phyloP scores from a whole-genome alignment of 768 basidiomycete species.

The Cystobasidium onofrii region DNA sequence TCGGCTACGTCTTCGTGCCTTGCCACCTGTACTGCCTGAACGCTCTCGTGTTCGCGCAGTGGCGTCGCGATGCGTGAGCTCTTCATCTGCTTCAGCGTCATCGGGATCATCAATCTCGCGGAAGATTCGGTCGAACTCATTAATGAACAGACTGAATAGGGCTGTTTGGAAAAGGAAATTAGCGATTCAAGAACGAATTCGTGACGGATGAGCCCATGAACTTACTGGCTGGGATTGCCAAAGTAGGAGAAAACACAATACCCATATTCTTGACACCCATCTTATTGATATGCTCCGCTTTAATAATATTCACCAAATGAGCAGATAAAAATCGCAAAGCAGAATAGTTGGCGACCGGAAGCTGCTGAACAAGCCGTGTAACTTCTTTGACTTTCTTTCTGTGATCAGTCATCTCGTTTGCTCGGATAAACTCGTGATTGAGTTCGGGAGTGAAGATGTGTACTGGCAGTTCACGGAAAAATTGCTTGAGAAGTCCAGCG shows the following conservation, averaged over 20 bases:
- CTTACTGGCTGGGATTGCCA: conserved; percentile 81
- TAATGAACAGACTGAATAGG: conserved; percentile 87
- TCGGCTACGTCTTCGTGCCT: conserved; percentile 25
- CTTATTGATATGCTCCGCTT: conserved; percentile 82
- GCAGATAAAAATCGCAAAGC: conserved; percentile 87
- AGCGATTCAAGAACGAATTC: not conserved
- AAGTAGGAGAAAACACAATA: conserved; percentile 94
- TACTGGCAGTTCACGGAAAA: conserved; percentile 82
- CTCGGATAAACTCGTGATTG: conserved; percentile 79
- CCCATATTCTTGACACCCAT: conserved; percentile 99
- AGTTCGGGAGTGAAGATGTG: conserved; percentile 87
- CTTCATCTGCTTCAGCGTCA: conserved; percentile 17
- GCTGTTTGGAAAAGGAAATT: conserved; percentile 42
- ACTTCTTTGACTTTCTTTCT: conserved; percentile 82
- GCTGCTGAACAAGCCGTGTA: conserved; percentile 69
- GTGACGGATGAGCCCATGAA: not conserved
- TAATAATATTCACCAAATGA: conserved; percentile 87
- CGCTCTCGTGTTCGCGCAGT: conserved; percentile 4
- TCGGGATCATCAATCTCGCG: conserved; percentile 30
- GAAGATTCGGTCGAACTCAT: conserved; percentile 50
- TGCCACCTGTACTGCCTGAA: not conserved
- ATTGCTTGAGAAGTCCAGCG: conserved; percentile 85
- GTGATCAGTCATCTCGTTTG: conserved; percentile 84
- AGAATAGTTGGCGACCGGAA: conserved; percentile 88
- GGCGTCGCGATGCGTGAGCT: not conserved